phyloP scores from a whole-genome alignment of 2,329 filamentous ascomycete genomes.

The Sphaerostilbella broomeana region DNA sequence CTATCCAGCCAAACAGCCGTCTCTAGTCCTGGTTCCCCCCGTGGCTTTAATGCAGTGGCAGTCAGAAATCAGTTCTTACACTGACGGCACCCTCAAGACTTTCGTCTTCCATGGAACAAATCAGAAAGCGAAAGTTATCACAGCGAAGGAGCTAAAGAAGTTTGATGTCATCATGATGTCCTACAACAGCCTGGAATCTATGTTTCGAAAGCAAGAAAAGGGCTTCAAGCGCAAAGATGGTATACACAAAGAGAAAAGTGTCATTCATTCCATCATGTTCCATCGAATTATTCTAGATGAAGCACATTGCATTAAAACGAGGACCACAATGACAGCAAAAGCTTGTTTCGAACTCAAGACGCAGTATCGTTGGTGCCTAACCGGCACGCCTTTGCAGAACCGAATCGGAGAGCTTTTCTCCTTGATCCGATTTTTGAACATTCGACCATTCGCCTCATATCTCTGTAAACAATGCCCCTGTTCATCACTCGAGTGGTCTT shows the following conservation, averaged over 20 bases:
- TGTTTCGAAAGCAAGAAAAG: slow-evolving; percentile 87
- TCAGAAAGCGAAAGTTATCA: slow-evolving; percentile 70
- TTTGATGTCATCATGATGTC: slow-evolving; percentile 97
- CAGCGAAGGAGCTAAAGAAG: slow-evolving; percentile 65
- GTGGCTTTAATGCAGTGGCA: slow-evolving; percentile 96
- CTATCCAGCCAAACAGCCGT: slow-evolving; percentile 75
- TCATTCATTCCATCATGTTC: slow-evolving; percentile 79
- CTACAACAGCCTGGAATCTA: slow-evolving; percentile 85
- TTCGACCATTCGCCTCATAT: slow-evolving; percentile 85
- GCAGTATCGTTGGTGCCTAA: slow-evolving; percentile 90
- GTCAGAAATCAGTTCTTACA: slow-evolving; percentile 72
- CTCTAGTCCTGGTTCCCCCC: slow-evolving; percentile 83
- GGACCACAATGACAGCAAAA: slow-evolving; percentile 85
- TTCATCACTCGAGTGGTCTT: slow-evolving; percentile 74
- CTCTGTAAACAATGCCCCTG: slow-evolving; percentile 86
- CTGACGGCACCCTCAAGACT: slow-evolving; percentile 82
- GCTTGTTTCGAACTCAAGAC: slow-evolving; percentile 89
- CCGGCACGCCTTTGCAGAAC: slow-evolving; percentile 92
- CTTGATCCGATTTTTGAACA: slow-evolving; percentile 81
- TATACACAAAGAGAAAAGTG: slow-evolving; percentile 69
- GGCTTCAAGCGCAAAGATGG: slow-evolving; percentile 78
- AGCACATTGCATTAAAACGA: slow-evolving; percentile 87
- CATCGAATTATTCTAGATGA: slow-evolving; percentile 93
- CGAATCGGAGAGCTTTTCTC: slow-evolving; percentile 97
- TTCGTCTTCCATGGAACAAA: slow-evolving; percentile 88